Conservation (phyloP, 2,329 filamentous ascomycete species). For the Hymenoscyphus linearis region DNA sequence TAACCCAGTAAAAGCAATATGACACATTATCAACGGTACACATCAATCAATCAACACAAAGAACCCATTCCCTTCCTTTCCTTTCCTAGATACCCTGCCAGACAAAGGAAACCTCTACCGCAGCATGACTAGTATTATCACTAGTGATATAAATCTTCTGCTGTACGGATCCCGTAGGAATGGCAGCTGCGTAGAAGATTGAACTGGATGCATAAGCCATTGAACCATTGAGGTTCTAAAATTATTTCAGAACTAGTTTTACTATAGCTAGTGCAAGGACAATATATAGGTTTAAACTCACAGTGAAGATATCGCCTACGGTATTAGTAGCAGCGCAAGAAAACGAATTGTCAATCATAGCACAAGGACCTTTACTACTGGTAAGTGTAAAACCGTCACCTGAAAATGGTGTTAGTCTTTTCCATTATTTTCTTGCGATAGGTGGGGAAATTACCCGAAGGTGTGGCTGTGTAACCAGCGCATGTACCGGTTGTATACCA, state of each 20-base stretch:
- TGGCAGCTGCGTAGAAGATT: slow-evolving; percentile 31
- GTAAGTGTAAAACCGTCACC: slow-evolving; percentile 40
- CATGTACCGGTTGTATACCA: slow-evolving; percentile 67
- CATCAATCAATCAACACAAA: too few relatives aligned
- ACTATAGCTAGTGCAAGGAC: not conserved
- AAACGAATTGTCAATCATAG: slow-evolving; percentile 46
- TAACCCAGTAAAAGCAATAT: too few relatives aligned
- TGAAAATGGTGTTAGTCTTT: slow-evolving; percentile 8
- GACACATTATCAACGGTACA: too few relatives aligned
- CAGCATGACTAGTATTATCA: slow-evolving; percentile 21
- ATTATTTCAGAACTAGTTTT: too few relatives aligned
- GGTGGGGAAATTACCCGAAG: slow-evolving; percentile 41
- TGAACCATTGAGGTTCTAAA: slow-evolving; percentile 18
- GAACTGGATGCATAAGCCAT: slow-evolving; percentile 26
- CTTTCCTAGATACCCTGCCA: slow-evolving; percentile 5
- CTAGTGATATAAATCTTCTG: slow-evolving; percentile 27
- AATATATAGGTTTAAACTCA: slow-evolving; percentile 13
- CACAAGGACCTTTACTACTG: slow-evolving; percentile 55
- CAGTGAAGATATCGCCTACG: slow-evolving; percentile 32
- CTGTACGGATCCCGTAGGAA: slow-evolving; percentile 31
- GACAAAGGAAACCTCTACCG: slow-evolving; percentile 27
- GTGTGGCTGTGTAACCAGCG: slow-evolving; percentile 55
- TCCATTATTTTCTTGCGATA: not conserved
- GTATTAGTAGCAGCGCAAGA: slow-evolving; percentile 47
- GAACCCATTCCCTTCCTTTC: too few relatives aligned